phyloP scores from a whole-genome alignment of 768 basidiomycete species.

The Mycena albidolilacea region DNA sequence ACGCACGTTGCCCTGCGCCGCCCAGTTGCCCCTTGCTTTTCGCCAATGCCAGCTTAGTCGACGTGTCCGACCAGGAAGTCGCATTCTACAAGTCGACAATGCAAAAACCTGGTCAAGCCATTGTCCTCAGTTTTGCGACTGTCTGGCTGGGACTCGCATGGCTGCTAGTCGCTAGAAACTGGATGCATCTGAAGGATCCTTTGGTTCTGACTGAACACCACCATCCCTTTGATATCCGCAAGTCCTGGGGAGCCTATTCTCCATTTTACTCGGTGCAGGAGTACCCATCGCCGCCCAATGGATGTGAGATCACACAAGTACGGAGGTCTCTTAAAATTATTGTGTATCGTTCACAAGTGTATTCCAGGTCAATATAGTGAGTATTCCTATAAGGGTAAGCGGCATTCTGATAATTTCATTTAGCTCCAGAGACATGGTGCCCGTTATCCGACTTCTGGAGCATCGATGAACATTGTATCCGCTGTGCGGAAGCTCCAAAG shows the following conservation, averaged over 20 bases:
- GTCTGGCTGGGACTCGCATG: conserved; percentile 30
- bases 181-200: conserved; percentile 13
- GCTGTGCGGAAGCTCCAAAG: conserved; percentile 70
- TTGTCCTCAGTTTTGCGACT: conserved; percentile 6
- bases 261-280: conserved; percentile 67
- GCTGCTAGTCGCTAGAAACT: conserved; percentile 14
- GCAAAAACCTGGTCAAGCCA: not conserved
- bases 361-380: conserved; percentile 72
- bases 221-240: conserved; percentile 29
- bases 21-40: not conserved
- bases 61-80: not conserved
- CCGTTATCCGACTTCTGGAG: conserved; percentile 76
- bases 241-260: conserved; percentile 73
- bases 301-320: conserved; percentile 73
- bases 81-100: conserved; percentile 1
- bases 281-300: conserved; percentile 62
- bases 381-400: conserved; percentile 40
- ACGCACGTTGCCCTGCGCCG: not conserved
- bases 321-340: conserved; percentile 9
- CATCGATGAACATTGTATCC: conserved; percentile 56
- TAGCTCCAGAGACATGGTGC: conserved; percentile 89
- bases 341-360: not conserved
- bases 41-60: not conserved
- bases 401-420: conserved; percentile 1
- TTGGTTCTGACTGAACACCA: not conserved